A percentile compares a stretch with the other conserved stretches of the same genome.
Evolutionary conservation across 2,329 filamentous ascomycete genomes (phyloP).

Genomic region (Verticillium nubilum): DNA sequence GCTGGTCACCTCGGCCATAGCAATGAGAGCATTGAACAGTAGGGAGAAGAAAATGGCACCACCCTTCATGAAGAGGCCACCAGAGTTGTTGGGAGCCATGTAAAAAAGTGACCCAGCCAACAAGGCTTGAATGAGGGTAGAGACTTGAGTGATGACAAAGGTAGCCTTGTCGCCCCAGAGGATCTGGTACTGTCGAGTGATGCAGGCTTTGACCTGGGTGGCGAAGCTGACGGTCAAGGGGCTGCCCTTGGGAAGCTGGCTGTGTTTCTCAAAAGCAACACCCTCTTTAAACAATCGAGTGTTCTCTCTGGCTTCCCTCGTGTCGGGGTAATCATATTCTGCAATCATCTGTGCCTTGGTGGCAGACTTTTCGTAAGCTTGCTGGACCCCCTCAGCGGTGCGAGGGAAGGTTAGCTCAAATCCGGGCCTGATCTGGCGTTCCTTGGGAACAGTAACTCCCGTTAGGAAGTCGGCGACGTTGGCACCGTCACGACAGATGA

Average conservation of each 20-base stretch:
- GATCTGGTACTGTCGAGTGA: conserved; percentile 59
- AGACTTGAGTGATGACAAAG: conserved; percentile 56
- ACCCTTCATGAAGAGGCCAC: conserved; percentile 57
- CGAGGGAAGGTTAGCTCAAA: conserved; percentile 36
- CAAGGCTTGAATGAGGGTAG: conserved; percentile 53
- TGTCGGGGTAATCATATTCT: conserved; percentile 53
- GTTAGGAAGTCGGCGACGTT: conserved; percentile 64
- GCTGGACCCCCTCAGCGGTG: conserved; percentile 36
- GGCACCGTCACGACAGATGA: conserved; percentile 54
- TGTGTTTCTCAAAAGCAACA: conserved; percentile 49
- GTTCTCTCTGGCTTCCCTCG: conserved; percentile 37
- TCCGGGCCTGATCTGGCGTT: conserved; percentile 52
- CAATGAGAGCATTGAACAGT: conserved; percentile 55
- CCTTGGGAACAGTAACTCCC: conserved; percentile 60
- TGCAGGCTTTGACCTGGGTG: conserved; percentile 49
- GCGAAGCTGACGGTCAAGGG: conserved; percentile 50
- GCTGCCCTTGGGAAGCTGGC: conserved; percentile 45
- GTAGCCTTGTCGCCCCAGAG: conserved; percentile 60
- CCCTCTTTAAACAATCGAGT: conserved; percentile 50
- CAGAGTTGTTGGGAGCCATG: conserved; percentile 49
- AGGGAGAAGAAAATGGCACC: conserved; percentile 61
- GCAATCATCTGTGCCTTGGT: conserved; percentile 44
- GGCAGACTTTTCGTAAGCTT: conserved; percentile 44
- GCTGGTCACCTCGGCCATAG: conserved; percentile 61
- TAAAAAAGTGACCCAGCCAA: conserved; percentile 65